Base-by-base conservation (phyloP, 768 basidiomycete genomes). In the Rhizopogon sp. region DNA sequence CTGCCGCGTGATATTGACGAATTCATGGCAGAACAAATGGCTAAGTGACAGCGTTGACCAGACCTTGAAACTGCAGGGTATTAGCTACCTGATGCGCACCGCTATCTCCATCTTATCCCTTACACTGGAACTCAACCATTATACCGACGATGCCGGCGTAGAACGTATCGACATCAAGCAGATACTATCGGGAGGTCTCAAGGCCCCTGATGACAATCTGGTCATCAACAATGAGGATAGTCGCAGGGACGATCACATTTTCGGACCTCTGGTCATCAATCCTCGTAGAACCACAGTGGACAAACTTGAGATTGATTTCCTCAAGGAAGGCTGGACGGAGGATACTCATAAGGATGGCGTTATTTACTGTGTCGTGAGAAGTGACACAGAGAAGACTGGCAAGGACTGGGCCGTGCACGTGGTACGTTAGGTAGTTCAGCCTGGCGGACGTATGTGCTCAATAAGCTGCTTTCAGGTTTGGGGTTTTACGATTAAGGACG, bases 121-220 rank as follows among this genome's bases (percentile, higher is more conserved):
- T 39, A 84, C 82, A 39, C 76, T 87, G 40, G 58, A 60, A 39
- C 64, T 85, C 64, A 81, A 79, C 52, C 85, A 88, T 62, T 81
- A 74, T 72, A 82, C 77, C 63, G 79, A 83, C 43, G 81, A 77
- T 10, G 66, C 66, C 2, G 78, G 74, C 25, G 64, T 79, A n/a
- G 86, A 88, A 66, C 78, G 76, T 62, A 79, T 88, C 57, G 79
- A 82, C 47, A 76, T 86, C 53, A 79, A 83, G 28, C 83, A 86
- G 62, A 79, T 71, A n/a, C 69, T 83, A 39, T 78, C 80, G 2
- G 82, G 81, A 17, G 83, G 84, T 5, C 73, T 85, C 33, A 70
- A 75, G 40, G 79, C 80, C 20, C 81, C 80, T 28, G 68, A 59
- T 31, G 84, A 88, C 64, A 64, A 70, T n/a, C 72, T 85, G 35